Base-by-base conservation (phyloP, 2,329 filamentous ascomycete genomes). In the Talaromyces sp. region DNA sequence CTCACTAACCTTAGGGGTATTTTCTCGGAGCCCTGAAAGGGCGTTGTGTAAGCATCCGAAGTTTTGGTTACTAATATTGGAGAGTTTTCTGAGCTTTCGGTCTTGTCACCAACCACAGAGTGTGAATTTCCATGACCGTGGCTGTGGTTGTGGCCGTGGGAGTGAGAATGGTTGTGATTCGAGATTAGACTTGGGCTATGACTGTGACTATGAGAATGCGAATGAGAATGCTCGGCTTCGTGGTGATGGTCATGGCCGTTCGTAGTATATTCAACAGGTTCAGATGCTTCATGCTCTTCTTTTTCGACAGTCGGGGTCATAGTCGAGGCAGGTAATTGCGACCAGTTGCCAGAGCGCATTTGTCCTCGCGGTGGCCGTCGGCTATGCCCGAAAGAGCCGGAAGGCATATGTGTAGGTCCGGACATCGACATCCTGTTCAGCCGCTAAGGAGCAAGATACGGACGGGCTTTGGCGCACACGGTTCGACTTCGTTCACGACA, bases 141-240 rank as follows among this genome's bases (percentile, higher is more conserved):
- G 24, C 35, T 43, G 19, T 63, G 62, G 35, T 19, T 52, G 19
- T 78, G 76, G 61, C 74, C 70, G 16, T 79, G 76, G 43, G 78
- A 77, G 62, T 75, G 78, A 41, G 73, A 75, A 65, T 79, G 77
- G 47, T 73, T 71, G 35, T 72, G 39, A 35, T 31, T 56, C 22
- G 39, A 48, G 57, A 45, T 35, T 39, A 31, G 37, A 37, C 57
- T 48, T 71, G 70, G 52, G 8, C 19, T 33, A 59, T 43, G 56
- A 27, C 6, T 39, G 14, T 57, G 31, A 16, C 3, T 56, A 9
- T 79, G 76, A 48, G 78, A 77, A 64, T 76, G 77, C 13, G 45
- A 22, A 37, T 76, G 77, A 10, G 37, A 22, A 43, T 67, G 35
- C 37, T 54, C 58, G 19, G 24, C 14, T 39, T 63, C 48, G 68